These are phyloP conservation scores for Pontederia paniculata DNA, from an alignment of 176 grass and related monocot genomes.

Conservation along the genomic window DNA sequence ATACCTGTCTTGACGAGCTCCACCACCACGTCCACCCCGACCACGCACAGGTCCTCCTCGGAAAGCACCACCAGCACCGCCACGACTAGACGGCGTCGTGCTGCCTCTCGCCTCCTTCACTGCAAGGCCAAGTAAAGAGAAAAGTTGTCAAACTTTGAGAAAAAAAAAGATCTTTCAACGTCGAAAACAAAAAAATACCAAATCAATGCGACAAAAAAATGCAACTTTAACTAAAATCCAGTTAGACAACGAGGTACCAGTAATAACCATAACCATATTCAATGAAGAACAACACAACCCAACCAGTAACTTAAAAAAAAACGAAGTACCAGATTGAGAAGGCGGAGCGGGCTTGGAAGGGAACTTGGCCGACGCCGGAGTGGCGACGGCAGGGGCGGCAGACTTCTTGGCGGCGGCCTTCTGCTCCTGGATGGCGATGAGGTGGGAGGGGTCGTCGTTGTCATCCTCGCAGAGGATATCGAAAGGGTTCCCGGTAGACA, in stretches of 20 bases:
- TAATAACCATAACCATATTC: too few relatives aligned
- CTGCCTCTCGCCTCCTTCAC: conserved; percentile 8
- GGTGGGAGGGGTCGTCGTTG: conserved; percentile 11
- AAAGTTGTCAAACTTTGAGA: not conserved
- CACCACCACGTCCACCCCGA: conserved; percentile 8
- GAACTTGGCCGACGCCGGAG: conserved; percentile 1
- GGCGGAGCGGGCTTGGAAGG: conserved; percentile 9
- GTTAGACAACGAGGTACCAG: not conserved
- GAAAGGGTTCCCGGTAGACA: conserved; percentile 7
- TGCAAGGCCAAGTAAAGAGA: not conserved
- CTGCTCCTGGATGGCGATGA: conserved; percentile 9
- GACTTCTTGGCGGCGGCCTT: conserved; percentile 14
- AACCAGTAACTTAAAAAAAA: not conserved
- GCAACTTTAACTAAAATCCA: not conserved
- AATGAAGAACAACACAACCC: not conserved
- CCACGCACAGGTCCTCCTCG: conserved; percentile 4
- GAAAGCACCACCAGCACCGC: conserved; percentile 5
- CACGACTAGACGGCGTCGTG: not conserved
- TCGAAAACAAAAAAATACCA: too few relatives aligned
- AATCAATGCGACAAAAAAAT: not conserved
- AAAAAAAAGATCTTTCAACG: not conserved
- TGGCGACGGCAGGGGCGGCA: not conserved
- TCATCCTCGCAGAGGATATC: conserved; percentile 11
- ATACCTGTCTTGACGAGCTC: not conserved
- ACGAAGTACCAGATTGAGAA: conserved; percentile 3